A percentile compares a stretch with the other conserved stretches of the same genome.
Conservation (phyloP, 2,329 filamentous ascomycete genomes). For the Hirsutella rhossiliensis region DNA sequence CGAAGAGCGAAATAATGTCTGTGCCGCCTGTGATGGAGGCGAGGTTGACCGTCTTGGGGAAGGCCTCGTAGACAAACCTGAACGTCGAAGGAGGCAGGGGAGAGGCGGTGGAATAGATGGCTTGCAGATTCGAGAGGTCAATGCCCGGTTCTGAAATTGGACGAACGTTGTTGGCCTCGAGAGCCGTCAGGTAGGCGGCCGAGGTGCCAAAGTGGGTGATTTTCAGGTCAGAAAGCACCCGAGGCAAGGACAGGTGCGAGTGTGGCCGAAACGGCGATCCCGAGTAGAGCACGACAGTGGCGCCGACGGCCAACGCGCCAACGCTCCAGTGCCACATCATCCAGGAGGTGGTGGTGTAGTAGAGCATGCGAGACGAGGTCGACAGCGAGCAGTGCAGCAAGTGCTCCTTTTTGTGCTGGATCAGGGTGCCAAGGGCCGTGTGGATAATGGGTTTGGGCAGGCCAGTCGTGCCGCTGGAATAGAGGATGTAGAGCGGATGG, state of each 20-base stretch:
- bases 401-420: conserved; percentile 97
- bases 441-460: conserved; percentile 91
- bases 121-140: conserved; percentile 55
- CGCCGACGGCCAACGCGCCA: conserved; percentile 70
- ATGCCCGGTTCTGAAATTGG: conserved; percentile 42
- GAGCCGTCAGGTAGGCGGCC: conserved; percentile 81
- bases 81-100: conserved; percentile 90
- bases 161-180: conserved; percentile 63
- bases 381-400: conserved; percentile 73
- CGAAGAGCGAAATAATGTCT: conserved; percentile 93
- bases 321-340: conserved; percentile 99
- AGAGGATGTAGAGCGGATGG: conserved; percentile 87
- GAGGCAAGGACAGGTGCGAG: conserved; percentile 70
- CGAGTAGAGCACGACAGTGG: conserved; percentile 79
- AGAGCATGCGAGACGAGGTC: conserved; percentile 65
- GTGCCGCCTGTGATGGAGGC: conserved; percentile 92
- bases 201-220: conserved; percentile 94
- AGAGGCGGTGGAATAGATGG: conserved; percentile 90
- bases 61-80: conserved; percentile 73
- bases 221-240: conserved; percentile 63
- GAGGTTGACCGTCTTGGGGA: conserved; percentile 71
- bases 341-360: conserved; percentile 93
- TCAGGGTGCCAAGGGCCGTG: conserved; percentile 74
- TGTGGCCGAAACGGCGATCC: conserved; percentile 79
- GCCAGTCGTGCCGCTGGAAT: conserved; percentile 81